A percentile compares a stretch with the other conserved stretches of the same genome.
Conservation (phyloP, 2,329 filamentous ascomycete species). For the Sporothrix brasiliensis region DNA sequence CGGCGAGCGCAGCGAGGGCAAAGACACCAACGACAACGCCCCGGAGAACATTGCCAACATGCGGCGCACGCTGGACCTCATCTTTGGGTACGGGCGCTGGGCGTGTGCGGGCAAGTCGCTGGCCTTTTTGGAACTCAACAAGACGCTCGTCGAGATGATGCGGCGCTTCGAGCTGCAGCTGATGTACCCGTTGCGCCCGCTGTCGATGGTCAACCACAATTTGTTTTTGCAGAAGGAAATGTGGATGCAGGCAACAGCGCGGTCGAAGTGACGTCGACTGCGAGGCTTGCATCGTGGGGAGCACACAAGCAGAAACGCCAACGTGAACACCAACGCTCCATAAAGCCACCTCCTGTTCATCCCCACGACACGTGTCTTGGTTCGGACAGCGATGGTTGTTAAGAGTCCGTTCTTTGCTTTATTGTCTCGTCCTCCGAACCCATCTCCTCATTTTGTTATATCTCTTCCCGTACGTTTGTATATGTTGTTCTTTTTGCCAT, state of each 20-base stretch:
- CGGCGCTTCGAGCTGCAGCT: slow-evolving; percentile 41
- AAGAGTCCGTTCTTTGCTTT: background rate
- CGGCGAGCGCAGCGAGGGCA: background rate
- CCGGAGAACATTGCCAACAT: slow-evolving; percentile 35
- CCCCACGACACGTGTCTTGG: no score
- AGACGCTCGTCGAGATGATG: slow-evolving; percentile 36
- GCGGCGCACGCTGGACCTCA: slow-evolving; percentile 42
- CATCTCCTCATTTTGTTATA: background rate
- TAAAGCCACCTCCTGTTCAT: no score
- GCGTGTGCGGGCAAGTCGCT: slow-evolving; percentile 50
- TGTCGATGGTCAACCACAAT: slow-evolving; percentile 38
- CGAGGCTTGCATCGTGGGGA: no score
- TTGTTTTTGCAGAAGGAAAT: slow-evolving; percentile 41
- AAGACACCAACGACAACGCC: slow-evolving; percentile 14
- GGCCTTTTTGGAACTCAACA: slow-evolving; percentile 50
- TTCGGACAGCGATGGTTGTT: no score
- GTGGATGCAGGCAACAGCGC: slow-evolving; percentile 39
- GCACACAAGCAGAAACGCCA: no score
- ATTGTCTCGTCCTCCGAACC: background rate
- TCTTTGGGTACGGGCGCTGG: slow-evolving; percentile 48
- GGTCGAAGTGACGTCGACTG: background rate
- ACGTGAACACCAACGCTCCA: no score
- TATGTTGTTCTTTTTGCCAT: background rate
- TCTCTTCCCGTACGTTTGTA: background rate
- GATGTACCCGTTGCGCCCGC: slow-evolving; percentile 37